Evolutionary conservation across 2,329 filamentous ascomycete genomes (phyloP), one percentile per base, ranked within the genome.

Genomic region (Venturia carpophila): DNA sequence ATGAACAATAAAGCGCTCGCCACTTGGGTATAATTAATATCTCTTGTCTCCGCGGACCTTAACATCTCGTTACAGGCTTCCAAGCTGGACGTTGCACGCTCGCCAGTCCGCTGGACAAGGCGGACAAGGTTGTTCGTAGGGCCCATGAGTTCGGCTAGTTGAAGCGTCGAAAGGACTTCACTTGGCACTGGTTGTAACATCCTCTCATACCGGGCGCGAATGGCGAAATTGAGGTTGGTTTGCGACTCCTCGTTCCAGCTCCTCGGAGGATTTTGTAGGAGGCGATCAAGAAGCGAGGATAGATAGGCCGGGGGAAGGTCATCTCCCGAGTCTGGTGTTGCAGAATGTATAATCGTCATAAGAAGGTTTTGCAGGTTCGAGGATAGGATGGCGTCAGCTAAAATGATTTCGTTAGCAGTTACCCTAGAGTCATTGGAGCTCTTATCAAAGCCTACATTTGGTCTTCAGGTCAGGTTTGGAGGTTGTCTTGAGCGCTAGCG

Each of bases 371-470:
- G 81, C 69, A 90, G 89, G 70, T 91, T 92, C 68, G 88, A 88
- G 15, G 90, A 89, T 37, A 97, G 80, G 66, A 97, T 92, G n/a
- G 90, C 89, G 75, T 96, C 92, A 70, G 92, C 93, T 97, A 71
- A 63, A 66, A 21, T 13, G 73, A 60, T 65, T 62, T 66, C 37
- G 42, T 39, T 39, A 63, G 55, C 47, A 60, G 37, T 41, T 27
- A 64, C 24, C 52, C 27, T 39, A 17, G 47, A 56, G 52, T 43
- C 55, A 42, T 13, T 10, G 21, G 27, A 43, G 27, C 30, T 56
- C 13, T 63, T 19, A 47, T 62, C 45, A 61, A 19, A 55, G 74
- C 79, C 72, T 77, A 96, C 93, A 93, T 85, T 97, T 97, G 5
- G 88, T 88, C 72, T 91, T 90, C 64, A 99, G 79, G 74, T 97